Conservation (phyloP, 2,329 filamentous ascomycete genomes). For the Parastagonospora avenae region DNA sequence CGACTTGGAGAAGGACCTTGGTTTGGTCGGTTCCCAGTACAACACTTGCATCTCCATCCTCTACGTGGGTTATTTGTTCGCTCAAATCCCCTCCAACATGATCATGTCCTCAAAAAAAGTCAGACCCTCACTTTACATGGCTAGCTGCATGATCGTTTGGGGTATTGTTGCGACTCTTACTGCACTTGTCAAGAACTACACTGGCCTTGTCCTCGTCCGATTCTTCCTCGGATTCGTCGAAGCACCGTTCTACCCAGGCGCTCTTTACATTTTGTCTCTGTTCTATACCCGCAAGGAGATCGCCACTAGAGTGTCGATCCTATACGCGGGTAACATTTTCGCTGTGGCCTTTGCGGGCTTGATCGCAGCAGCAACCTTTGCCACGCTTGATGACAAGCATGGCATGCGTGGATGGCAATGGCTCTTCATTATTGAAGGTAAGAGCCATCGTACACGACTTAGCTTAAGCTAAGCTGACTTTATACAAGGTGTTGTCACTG, state of each 20-base stretch:
- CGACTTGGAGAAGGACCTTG: conserved; percentile 61
- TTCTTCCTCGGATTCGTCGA: conserved; percentile 41
- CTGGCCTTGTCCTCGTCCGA: conserved; percentile 33
- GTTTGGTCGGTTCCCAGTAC: conserved; percentile 29
- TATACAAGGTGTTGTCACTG: conserved; percentile 22
- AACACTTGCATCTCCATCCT: conserved; percentile 53
- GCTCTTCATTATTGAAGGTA: conserved; percentile 30
- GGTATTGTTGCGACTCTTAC: conserved; percentile 36
- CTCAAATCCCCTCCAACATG: conserved; percentile 52
- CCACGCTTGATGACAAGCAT: conserved; percentile 19
- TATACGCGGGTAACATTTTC: conserved; percentile 20
- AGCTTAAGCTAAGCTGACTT: not conserved
- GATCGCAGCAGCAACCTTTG: conserved; percentile 22
- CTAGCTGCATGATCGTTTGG: conserved; percentile 41
- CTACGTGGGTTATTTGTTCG: conserved; percentile 30
- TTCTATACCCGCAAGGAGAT: conserved; percentile 65
- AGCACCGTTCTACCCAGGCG: conserved; percentile 62
- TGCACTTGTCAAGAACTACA: conserved; percentile 35
- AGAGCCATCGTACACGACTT: not conserved
- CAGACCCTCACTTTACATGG: conserved; percentile 38
- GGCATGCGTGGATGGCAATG: conserved; percentile 25
- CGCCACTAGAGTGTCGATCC: conserved; percentile 21
- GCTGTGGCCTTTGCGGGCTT: conserved; percentile 19
- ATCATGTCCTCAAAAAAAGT: conserved; percentile 43
- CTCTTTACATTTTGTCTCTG: conserved; percentile 64